These are phyloP conservation scores for Nannochloropsis salina DNA, from an alignment of 108 stramenopile genomes.

Conservation along the genomic window DNA sequence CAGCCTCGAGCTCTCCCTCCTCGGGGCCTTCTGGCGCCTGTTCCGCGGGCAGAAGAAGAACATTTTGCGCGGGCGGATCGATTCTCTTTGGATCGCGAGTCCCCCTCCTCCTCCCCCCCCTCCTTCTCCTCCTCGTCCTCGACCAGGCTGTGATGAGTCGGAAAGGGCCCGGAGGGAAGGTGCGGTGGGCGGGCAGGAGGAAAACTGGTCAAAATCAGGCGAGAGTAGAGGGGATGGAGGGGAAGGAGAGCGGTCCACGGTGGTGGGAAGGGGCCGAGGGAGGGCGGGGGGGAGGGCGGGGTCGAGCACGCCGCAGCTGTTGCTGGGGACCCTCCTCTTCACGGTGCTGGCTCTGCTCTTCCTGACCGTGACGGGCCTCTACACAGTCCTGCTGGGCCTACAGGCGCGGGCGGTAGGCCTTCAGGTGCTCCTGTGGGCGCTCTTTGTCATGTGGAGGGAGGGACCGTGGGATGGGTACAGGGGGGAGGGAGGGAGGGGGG, in stretches of 20 bases:
- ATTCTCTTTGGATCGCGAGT: not conserved
- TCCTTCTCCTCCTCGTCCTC: too few relatives aligned
- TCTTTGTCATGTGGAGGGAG: not conserved
- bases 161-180: not conserved
- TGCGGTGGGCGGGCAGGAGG: not conserved
- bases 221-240: not conserved
- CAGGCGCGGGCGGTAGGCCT: not conserved
- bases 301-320: not conserved
- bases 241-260: not conserved
- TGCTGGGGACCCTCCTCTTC: not conserved
- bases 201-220: too few relatives aligned
- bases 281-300: constrained; percentile 3
- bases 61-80: not conserved
- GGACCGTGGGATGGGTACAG: not conserved
- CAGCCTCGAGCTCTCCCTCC: not conserved
- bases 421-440: not conserved
- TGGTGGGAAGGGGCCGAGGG: not conserved
- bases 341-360: not conserved
- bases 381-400: not conserved
- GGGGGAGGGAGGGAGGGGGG: not conserved
- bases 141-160: too few relatives aligned
- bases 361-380: not conserved
- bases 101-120: too few relatives aligned
- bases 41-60: not conserved
- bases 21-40: not conserved